Percentiles rank a stretch among this genome's conserved stretches.
phyloP scores from a whole-genome alignment of 2,329 filamentous ascomycete species.

The Penicillium paneum region DNA sequence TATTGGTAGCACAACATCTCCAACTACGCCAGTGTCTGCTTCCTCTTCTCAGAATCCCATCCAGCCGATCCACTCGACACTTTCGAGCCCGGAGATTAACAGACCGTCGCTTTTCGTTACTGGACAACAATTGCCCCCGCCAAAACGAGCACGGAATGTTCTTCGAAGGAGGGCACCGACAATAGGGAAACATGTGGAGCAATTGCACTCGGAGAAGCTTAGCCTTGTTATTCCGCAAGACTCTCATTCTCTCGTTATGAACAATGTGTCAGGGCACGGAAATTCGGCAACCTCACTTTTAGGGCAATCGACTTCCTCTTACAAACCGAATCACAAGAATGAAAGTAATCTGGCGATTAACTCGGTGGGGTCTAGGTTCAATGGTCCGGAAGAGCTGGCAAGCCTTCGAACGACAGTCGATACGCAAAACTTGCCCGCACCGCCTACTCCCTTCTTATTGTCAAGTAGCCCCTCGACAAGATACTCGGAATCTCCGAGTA shows the following conservation, averaged over 20 bases:
- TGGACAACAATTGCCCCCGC: slow-evolving; percentile 17
- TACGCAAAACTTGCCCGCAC: slow-evolving; percentile 37
- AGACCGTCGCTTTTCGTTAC: slow-evolving; percentile 9
- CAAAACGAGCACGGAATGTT: slow-evolving; percentile 37
- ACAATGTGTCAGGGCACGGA: slow-evolving; percentile 9
- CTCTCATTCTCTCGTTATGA: slow-evolving; percentile 17
- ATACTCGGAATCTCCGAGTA: slow-evolving; percentile 46
- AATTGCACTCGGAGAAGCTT: slow-evolving; percentile 26
- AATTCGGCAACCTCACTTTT: slow-evolving; percentile 11
- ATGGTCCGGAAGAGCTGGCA: slow-evolving; percentile 38
- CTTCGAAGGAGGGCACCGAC: slow-evolving; percentile 43
- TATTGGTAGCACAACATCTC: slow-evolving; percentile 20
- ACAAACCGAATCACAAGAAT: slow-evolving; percentile 15
- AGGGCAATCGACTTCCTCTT: slow-evolving; percentile 11
- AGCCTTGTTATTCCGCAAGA: slow-evolving; percentile 32
- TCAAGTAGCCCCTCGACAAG: slow-evolving; percentile 46
- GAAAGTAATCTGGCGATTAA: slow-evolving; percentile 12
- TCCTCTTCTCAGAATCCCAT: slow-evolving; percentile 9
- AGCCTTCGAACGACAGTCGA: slow-evolving; percentile 37
- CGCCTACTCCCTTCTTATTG: slow-evolving; percentile 39
- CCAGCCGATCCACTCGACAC: slow-evolving; percentile 10
- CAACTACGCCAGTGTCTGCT: slow-evolving; percentile 16
- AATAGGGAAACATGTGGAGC: slow-evolving; percentile 36
- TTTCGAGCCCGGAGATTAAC: slow-evolving; percentile 17
- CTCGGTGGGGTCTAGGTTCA: slow-evolving; percentile 10